Percentiles rank a stretch among this genome's conserved stretches.
Evolutionary conservation across 2,329 filamentous ascomycete species (phyloP).

Genomic region (Diaporthe capsici): DNA sequence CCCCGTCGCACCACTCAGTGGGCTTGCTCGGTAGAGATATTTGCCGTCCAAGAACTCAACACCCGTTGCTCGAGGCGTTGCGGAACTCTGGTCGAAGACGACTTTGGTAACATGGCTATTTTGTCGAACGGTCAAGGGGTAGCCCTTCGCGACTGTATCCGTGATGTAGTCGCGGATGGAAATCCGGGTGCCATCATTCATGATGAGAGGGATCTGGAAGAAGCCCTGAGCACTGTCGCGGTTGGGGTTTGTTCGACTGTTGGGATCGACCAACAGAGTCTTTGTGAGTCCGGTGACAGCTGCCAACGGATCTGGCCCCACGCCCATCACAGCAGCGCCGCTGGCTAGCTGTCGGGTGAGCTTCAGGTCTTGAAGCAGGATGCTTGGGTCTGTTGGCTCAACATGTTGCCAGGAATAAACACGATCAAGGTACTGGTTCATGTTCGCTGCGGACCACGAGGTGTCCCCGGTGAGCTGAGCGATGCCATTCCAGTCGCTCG

Average conservation of each 20-base stretch:
- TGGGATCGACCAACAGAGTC: conserved; percentile 65
- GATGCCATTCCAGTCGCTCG: conserved; percentile 68
- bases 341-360: conserved; percentile 66
- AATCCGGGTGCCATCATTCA: conserved; percentile 25
- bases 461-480: conserved; percentile 67
- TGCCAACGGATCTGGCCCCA: conserved; percentile 47
- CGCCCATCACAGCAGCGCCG: conserved; percentile 65
- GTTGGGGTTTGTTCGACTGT: conserved; percentile 46
- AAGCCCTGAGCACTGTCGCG: conserved; percentile 64
- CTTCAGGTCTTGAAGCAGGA: conserved; percentile 66
- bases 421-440: conserved; percentile 16
- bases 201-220: conserved; percentile 69
- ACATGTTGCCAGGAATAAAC: conserved; percentile 51
- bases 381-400: conserved; percentile 62
- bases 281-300: conserved; percentile 60
- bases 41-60: conserved; percentile 52
- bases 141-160: conserved; percentile 43
- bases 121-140: conserved; percentile 57
- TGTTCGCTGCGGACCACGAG: conserved; percentile 59
- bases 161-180: conserved; percentile 45
- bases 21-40: conserved; percentile 54
- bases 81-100: conserved; percentile 44
- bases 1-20: conserved; percentile 53
- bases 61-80: conserved; percentile 45
- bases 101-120: conserved; percentile 52